Evolutionary conservation across 345 rosid genomes (phyloP), one percentile per base, ranked within the genome.

Genomic region (Nephelium lappaceum): DNA sequence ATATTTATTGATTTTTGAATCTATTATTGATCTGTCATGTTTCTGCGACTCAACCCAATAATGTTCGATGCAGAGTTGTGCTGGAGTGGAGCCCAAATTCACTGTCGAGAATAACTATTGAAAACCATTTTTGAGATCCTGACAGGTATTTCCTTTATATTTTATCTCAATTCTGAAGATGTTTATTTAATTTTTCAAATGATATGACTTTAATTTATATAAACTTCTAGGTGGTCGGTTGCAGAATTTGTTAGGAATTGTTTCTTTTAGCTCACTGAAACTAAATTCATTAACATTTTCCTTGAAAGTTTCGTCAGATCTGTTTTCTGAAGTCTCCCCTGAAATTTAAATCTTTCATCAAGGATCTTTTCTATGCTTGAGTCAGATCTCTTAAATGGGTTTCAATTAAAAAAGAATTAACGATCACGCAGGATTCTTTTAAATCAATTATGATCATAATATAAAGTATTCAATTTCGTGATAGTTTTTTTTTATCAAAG

Each of bases 1-100:
- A 58, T 58, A 81, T 72, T 76, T 53, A 66, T 75, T 65, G 19
- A 41, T 53, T 72, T 64, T 38, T 72, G 63, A 71, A 66, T 76
- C 39, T 55, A 25, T 51, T 69, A 42, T 73, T 61, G 76, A 73
- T 21, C 66, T 61, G 77, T 42, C 77, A 61, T 23, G 77, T 73
- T 73, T 43, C 77, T 23, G 57, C 77, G 23, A 57, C 51, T n/a
- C 25, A 9, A 0, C 64, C 21, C 23, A 53, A 71, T 71, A 71
- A 51, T 19, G 64, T 60, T 60, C 9, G 27, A 16, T 72, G 64
- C 18, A 19, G 63, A 7, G 25, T 21, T 60, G 64, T 21, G 8
- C 2, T 31, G 23, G 1, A 60, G 27, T 60, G 77, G 76, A 76
- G 62, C 80, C 57, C 36, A 67, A 73, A 66, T 66, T 58, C 38